These are phyloP conservation scores for Gnaphalium uliginosum DNA, from an alignment of 129 eudicot genomes.

Conservation along the genomic window DNA sequence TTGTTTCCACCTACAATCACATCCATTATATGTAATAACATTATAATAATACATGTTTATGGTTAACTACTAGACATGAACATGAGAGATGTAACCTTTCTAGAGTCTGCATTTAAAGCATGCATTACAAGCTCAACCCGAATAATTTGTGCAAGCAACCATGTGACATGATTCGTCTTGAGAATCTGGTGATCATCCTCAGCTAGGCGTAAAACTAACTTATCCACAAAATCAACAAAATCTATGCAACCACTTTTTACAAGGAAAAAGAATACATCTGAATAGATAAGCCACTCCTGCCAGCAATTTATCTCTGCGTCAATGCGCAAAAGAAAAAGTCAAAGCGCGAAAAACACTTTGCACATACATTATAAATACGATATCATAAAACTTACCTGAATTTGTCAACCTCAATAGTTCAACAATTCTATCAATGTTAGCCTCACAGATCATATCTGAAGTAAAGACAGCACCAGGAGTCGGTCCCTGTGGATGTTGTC, in stretches of 20 bases:
- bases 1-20: constrained; percentile 76
- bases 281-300: constrained; percentile 93
- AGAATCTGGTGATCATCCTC: constrained; percentile 85
- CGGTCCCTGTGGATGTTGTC: constrained; percentile 61
- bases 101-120: constrained; percentile 79
- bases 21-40: constrained; percentile 18
- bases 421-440: constrained; percentile 87
- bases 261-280: constrained; percentile 86
- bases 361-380: background rate
- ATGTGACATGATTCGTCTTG: constrained; percentile 95
- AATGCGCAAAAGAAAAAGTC: constrained; percentile 16
- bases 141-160: constrained; percentile 93
- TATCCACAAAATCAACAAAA: constrained; percentile 96
- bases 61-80: constrained; percentile 1
- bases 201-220: constrained; percentile 79
- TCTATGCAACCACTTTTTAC: constrained; percentile 96
- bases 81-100: constrained; percentile 62
- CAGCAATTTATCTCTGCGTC: constrained; percentile 84
- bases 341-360: background rate
- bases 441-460: constrained; percentile 93
- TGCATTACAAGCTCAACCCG: constrained; percentile 93
- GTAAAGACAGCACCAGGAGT: constrained; percentile 96
- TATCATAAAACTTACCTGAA: constrained; percentile 57
- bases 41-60: background rate
- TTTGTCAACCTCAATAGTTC: constrained; percentile 83